Base-by-base conservation (phyloP, 768 basidiomycete genomes). In the Infundibulicybe gibba region DNA sequence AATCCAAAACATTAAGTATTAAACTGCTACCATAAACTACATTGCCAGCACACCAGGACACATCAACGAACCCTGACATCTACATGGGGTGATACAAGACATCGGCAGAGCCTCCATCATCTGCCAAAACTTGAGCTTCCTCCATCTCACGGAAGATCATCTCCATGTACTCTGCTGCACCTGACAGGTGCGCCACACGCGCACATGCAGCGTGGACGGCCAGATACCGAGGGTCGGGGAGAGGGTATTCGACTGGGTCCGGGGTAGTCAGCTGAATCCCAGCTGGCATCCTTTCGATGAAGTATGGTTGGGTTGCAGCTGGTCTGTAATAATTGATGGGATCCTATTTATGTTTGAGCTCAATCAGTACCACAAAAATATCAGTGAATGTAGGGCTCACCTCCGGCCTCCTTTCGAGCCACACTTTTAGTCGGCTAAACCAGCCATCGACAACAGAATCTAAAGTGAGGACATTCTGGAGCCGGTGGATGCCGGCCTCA, bases 131-230 rank as follows among this genome's bases (percentile, higher is more conserved):
- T 20, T 41, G 13, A 15, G 40, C 54, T 33, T 43, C 52, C 40
- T 64, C 66, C 15, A 54, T 19, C 20, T 64, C 51, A 16, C 56
- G 40, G 14, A 48, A 51, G n/a, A 56, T 16, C 8, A 44, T 49
- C 17, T 58, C 53, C 6, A 66, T 48, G 50, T 64, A 53, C 44
- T 61, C 62, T 9, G 41, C 54, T 10, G 63, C 66, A 32, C 68
- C 65, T 12, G 66, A 69, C 42, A 67, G 51, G 51, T 65, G 60
- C 10, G 58, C 62, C 39, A 65, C 52, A 40, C 51, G 50, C 9
- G 65, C 60, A 49, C 61, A 63, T n/a, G 62, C 54, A 17, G 62
- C 68, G 41, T 69, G 68, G 40, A 66, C 45, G 12, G 48, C 49
- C 8, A 69, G 55, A 41, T 60, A 66, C n/a, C 40, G 46, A 5